Base-by-base conservation (phyloP, 192 early-diverging fungal genomes). In the Rhizophagus prolifer region DNA sequence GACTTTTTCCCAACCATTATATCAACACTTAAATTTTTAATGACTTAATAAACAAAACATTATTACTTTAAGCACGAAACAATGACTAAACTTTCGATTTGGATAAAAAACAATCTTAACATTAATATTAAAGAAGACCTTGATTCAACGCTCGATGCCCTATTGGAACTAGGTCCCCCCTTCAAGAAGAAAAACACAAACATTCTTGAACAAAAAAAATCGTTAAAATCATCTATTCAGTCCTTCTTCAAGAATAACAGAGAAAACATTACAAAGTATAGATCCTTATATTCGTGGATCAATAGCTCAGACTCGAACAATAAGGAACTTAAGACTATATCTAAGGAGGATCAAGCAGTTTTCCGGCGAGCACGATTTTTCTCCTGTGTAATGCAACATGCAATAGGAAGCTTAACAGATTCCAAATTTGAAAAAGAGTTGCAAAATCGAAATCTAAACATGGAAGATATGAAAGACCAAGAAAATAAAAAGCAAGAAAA, bases 11-110 rank as follows among this genome's bases (percentile, higher is more conserved):
- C n/a, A n/a, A n/a, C n/a, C n/a, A n/a, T n/a, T n/a, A n/a, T n/a
- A n/a, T n/a, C n/a, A n/a, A n/a, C n/a, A n/a, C n/a, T n/a, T n/a
- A n/a, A n/a, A n/a, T n/a, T n/a, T n/a, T n/a, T n/a, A n/a, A n/a
- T n/a, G n/a, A n/a, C n/a, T n/a, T n/a, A n/a, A n/a, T n/a, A n/a
- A n/a, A n/a, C n/a, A n/a, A n/a, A n/a, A n/a, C n/a, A n/a, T n/a
- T n/a, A n/a, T n/a, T n/a, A n/a, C n/a, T n/a, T n/a, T n/a, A n/a
- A n/a, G n/a, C n/a, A n/a, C n/a, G n/a, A 68, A 4, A 38, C n/a
- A 70, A 70, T 72, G 50, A 72, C 50, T 23, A 72, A 54, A 72
- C 70, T 72, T 72, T 72, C 70, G 70, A 30, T 54, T 58, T 72
- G 70, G 70, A 13, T 72, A 44, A 54, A 72, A 23, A 54, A 72